These are phyloP conservation scores for Tolypocladium tundrense DNA, from an alignment of 2,329 filamentous ascomycete genomes.

Conservation along the genomic window DNA sequence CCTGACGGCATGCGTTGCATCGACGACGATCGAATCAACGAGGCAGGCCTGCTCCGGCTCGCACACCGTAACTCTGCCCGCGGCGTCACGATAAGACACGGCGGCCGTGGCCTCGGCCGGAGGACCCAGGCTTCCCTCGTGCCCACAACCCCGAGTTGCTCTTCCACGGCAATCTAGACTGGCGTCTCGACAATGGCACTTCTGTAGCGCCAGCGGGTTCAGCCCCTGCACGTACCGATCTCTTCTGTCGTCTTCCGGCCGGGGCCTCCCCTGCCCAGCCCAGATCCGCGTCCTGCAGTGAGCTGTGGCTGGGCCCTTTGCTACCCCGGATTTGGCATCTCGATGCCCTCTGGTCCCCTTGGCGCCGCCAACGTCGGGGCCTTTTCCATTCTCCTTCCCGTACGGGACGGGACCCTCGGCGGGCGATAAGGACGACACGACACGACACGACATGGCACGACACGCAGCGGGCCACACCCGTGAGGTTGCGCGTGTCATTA, in stretches of 20 bases:
- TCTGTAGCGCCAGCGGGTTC: neutral
- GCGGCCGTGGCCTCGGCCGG: neutral
- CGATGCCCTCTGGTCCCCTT: neutral
- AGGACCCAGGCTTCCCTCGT: neutral
- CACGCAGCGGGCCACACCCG: too few relatives aligned
- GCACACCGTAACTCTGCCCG: neutral
- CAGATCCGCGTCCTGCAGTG: neutral
- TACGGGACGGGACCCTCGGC: neutral
- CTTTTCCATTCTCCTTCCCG: neutral
- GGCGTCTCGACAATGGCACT: neutral
- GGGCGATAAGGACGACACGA: neutral
- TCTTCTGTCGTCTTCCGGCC: neutral
- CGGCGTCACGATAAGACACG: neutral
- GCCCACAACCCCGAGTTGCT: neutral
- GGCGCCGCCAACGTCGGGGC: neutral
- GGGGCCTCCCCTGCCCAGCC: neutral
- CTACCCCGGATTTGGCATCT: slow-evolving; percentile 1
- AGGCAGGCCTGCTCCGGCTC: neutral
- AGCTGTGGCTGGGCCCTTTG: neutral
- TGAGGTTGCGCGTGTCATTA: neutral
- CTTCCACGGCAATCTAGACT: neutral
- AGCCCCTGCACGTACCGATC: neutral
- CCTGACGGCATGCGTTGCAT: neutral
- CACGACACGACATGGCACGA: too few relatives aligned
- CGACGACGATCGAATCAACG: neutral